Conservation (phyloP, 768 basidiomycete species). For the Udeniomyces megalosporus region DNA sequence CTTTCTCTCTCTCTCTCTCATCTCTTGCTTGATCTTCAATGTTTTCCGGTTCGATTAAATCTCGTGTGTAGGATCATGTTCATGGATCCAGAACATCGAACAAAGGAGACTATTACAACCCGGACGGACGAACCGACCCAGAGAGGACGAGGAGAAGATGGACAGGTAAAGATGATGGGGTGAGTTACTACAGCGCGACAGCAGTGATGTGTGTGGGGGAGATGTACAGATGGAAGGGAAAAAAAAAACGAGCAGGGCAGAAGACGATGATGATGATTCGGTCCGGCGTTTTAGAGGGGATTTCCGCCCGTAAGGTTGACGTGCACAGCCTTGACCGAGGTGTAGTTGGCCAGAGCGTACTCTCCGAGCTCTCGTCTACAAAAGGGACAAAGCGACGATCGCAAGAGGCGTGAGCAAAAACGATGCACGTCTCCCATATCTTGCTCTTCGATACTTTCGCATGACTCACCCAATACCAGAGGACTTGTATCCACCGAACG, state of each 20-base stretch:
- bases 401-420: background rate
- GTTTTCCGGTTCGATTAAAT: too few species aligned
- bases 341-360: slow-evolving; percentile 20
- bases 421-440: too few species aligned
- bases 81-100: too few species aligned
- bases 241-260: background rate
- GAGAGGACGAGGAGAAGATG: too few species aligned
- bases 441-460: too few species aligned
- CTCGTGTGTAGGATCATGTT: too few species aligned
- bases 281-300: background rate
- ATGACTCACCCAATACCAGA: slow-evolving; percentile 44
- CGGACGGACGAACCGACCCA: too few species aligned
- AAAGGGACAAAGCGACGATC: slow-evolving; percentile 20
- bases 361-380: slow-evolving; percentile 36
- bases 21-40: too few species aligned
- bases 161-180: too few species aligned
- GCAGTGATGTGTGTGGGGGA: background rate
- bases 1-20: too few species aligned
- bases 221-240: background rate
- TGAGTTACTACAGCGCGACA: too few species aligned
- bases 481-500: slow-evolving; percentile 77
- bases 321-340: slow-evolving; percentile 16
- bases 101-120: background rate
- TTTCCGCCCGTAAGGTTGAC: slow-evolving; percentile 11
- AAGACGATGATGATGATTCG: background rate